Percentiles rank a stretch among this genome's conserved stretches.
phyloP scores from a whole-genome alignment of 2,329 filamentous ascomycete species.

The Pseudogymnoascus sp. region DNA sequence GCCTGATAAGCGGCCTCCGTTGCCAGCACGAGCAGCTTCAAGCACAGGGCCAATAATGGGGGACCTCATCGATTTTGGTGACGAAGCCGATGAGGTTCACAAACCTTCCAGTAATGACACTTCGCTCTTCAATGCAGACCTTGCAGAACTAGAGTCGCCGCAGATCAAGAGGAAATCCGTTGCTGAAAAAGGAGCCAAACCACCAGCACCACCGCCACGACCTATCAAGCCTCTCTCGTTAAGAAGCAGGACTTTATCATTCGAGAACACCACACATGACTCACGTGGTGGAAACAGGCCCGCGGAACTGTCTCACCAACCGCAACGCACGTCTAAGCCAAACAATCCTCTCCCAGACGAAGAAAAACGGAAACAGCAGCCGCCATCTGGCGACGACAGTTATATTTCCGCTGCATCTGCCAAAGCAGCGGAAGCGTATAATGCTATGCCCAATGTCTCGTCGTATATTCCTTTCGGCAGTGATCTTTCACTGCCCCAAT shows the following conservation, averaged over 20 bases:
- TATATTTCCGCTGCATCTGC: constrained; percentile 23
- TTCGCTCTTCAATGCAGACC: constrained; percentile 22
- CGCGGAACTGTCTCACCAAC: constrained; percentile 28
- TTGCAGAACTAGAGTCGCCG: constrained; percentile 22
- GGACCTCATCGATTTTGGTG: constrained; percentile 52
- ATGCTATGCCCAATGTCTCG: constrained; percentile 25
- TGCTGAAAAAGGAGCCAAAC: constrained; percentile 16
- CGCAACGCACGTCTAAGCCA: constrained; percentile 14
- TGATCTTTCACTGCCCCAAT: neutral
- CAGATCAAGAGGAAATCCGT: constrained; percentile 23
- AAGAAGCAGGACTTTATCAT: constrained; percentile 31
- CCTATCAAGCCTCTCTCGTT: constrained; percentile 50
- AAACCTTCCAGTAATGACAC: constrained; percentile 25
- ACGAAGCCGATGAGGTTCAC: constrained; percentile 38
- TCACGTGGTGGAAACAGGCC: constrained; percentile 34
- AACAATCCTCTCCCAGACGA: constrained; percentile 8
- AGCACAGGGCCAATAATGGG: constrained; percentile 36
- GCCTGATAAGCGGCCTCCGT: constrained; percentile 19
- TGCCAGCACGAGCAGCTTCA: constrained; percentile 24
- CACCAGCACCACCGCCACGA: constrained; percentile 42
- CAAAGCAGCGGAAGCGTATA: constrained; percentile 25
- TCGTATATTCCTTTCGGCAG: constrained; percentile 15
- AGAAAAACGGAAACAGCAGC: constrained; percentile 16
- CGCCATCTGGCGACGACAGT: constrained; percentile 17
- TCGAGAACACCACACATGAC: constrained; percentile 25